phyloP scores from a whole-genome alignment of 192 early-diverging fungal genomes.

The Coemansia sp. region DNA sequence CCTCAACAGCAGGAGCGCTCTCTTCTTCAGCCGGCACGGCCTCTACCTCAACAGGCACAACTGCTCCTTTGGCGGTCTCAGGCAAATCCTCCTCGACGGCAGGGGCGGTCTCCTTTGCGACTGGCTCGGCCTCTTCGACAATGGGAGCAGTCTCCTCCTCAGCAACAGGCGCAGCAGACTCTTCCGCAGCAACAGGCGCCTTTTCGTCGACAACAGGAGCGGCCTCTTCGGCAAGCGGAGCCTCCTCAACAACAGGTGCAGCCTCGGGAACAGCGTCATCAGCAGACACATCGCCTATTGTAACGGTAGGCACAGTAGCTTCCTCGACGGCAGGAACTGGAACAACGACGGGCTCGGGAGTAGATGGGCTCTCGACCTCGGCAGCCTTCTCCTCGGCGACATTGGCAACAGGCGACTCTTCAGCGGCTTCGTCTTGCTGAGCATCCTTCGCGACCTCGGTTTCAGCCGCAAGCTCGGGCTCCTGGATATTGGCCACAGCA shows the following conservation, averaged over 20 bases:
- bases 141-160: not conserved
- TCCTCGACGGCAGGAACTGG: slow-evolving; percentile 11
- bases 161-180: not conserved
- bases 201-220: slow-evolving; percentile 2
- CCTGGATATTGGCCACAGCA: slow-evolving; percentile 2
- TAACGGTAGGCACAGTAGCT: not conserved
- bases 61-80: not conserved
- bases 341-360: not conserved
- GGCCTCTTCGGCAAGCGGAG: not conserved
- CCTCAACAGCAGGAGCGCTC: not conserved
- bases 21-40: not conserved
- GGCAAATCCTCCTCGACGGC: slow-evolving; percentile 9
- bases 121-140: not conserved
- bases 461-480: not conserved
- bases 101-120: slow-evolving; percentile 8
- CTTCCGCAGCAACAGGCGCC: slow-evolving; percentile 7
- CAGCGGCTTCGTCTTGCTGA: slow-evolving; percentile 9
- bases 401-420: slow-evolving; percentile 2
- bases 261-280: slow-evolving; percentile 9
- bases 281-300: not conserved
- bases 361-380: not conserved
- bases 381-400: slow-evolving; percentile 16
- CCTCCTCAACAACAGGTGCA: slow-evolving; percentile 4
- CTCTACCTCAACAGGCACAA: not conserved
- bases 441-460: not conserved